Evolutionary conservation across 257 asterid species (phyloP).

Genomic region (Penstemon eatonii): DNA sequence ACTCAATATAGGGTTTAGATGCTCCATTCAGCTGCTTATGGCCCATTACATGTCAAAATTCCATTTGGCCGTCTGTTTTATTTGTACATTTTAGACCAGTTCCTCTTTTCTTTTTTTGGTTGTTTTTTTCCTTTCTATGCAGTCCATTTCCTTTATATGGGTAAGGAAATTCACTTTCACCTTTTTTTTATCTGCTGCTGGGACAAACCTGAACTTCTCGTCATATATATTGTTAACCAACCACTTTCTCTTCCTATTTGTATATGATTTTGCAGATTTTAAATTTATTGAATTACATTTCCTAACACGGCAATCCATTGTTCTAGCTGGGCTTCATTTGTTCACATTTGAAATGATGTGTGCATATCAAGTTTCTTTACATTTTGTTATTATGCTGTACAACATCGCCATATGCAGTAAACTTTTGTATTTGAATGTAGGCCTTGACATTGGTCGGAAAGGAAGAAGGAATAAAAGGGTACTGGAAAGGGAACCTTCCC

Average conservation of each 20-base stretch:
- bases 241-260: slow-evolving; percentile 8
- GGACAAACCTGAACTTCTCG: background rate
- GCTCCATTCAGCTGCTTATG: background rate
- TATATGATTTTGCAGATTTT: background rate
- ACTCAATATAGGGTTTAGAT: background rate
- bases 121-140: background rate
- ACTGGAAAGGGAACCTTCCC: slow-evolving; percentile 98
- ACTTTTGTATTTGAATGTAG: slow-evolving; percentile 42
- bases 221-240: background rate
- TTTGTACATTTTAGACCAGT: background rate
- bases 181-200: background rate
- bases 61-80: background rate
- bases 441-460: slow-evolving; percentile 74
- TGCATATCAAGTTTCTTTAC: background rate
- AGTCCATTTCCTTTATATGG: background rate
- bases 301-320: background rate
- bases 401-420: slow-evolving; percentile 2
- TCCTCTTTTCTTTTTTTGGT: no score
- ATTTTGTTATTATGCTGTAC: slow-evolving; percentile 1
- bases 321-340: background rate
- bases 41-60: background rate
- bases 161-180: background rate
- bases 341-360: slow-evolving; percentile 2
- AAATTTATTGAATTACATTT: slow-evolving; percentile 2
- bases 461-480: slow-evolving; percentile 90